Evolutionary conservation across 2,329 filamentous ascomycete species (phyloP).

Genomic region (Ophiostoma pallidulum): DNA sequence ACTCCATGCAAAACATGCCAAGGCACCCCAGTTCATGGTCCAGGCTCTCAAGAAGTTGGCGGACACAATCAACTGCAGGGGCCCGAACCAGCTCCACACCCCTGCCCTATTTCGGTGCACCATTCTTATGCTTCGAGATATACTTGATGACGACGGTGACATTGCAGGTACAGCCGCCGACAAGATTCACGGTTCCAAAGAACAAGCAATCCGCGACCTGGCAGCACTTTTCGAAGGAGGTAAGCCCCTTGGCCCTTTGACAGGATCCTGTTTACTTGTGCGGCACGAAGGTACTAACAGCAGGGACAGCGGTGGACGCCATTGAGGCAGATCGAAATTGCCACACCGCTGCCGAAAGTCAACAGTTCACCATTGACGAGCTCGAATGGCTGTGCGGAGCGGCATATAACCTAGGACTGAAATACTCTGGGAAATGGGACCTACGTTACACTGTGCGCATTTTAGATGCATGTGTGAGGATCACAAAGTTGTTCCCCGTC

Average conservation of each 20-base stretch:
- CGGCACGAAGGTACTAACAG: neutral
- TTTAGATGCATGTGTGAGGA: constrained; percentile 40
- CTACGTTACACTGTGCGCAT: constrained; percentile 47
- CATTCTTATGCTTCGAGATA: constrained; percentile 39
- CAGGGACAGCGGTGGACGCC: constrained; percentile 22
- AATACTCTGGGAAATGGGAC: constrained; percentile 46
- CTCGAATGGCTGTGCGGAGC: constrained; percentile 79
- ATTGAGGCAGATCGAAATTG: constrained; percentile 32
- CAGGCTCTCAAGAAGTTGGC: constrained; percentile 51
- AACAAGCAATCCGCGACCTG: constrained; percentile 7
- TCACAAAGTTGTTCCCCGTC: constrained; percentile 42
- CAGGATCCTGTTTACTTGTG: neutral
- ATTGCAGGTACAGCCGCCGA: neutral
- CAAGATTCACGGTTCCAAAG: neutral
- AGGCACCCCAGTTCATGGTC: constrained; percentile 52
- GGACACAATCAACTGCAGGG: constrained; percentile 40
- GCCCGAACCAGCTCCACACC: constrained; percentile 43
- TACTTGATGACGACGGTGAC: constrained; percentile 28
- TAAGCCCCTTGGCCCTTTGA: constrained; percentile 19
- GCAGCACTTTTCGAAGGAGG: constrained; percentile 34
- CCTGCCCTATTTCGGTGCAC: constrained; percentile 56
- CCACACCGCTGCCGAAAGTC: constrained; percentile 30
- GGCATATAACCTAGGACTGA: constrained; percentile 67
- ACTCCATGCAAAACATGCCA: constrained; percentile 60
- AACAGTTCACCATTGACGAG: constrained; percentile 53